Evolutionary conservation across 768 basidiomycete species (phyloP), one percentile per base, ranked within the genome.

Genomic region (Amanita inopinata): DNA sequence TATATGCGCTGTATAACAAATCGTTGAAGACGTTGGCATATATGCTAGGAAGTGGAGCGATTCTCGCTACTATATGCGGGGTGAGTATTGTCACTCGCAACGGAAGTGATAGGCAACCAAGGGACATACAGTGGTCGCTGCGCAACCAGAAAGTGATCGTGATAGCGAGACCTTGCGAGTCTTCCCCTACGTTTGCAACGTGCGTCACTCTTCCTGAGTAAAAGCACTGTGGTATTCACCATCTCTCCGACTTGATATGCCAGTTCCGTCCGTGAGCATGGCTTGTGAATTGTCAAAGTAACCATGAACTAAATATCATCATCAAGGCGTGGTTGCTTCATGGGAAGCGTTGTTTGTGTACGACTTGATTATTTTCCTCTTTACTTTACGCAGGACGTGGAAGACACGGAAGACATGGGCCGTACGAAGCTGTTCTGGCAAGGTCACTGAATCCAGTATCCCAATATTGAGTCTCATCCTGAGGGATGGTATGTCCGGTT

Each of bases 331-430:
- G 25, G 64, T 64, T 4, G 51, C 46, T 5, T 59, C 70, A 14
- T 77, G 74, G 73, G 73, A 74, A 49, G 67, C 70, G 1, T 61
- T 75, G 3, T 69, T 73, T 42, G 49, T 64, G 1, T 74, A 67
- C 45, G 76, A 79, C 50, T 43, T 60, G 0, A 55, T 72, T 14
- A 56, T 77, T 10, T 73, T 76, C 45, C 45, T 47, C 15, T 56
- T 78, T 15, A 78, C 71, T 0, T 34, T 76, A n/a, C 49, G 52
- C 50, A 73, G 69, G 52, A 71, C 73, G 3, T 64, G 57, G 58
- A 63, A 51, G 40, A 55, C 57, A 8, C 49, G 65, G 38, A 53
- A n/a, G n/a, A n/a, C n/a, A n/a, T n/a, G n/a, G n/a, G n/a, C n/a
- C n/a, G n/a, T n/a, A n/a, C n/a, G 46, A 41, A 58, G 58, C 20